These are phyloP conservation scores for Castanea crenata DNA, from an alignment of 306 rosid species.

Conservation along the genomic window DNA sequence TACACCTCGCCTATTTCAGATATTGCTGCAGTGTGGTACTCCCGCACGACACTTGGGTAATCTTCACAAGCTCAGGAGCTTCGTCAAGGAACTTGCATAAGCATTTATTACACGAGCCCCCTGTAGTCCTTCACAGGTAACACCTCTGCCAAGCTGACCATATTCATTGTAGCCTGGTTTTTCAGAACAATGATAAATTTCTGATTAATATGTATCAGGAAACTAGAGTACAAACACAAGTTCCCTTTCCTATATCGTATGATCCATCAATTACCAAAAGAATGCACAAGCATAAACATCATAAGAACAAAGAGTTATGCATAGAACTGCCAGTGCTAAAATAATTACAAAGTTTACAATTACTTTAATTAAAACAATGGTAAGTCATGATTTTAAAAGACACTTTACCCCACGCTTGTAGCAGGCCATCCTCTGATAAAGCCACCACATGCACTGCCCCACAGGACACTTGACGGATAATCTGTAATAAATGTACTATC, in stretches of 20 bases:
- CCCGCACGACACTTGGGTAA: conserved; percentile 95
- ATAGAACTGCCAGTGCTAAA: conserved; percentile 1
- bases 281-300: conserved; percentile 1
- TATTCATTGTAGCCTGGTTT: conserved; percentile 94
- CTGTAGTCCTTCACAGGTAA: conserved; percentile 94
- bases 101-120: conserved; percentile 71
- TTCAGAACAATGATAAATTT: conserved; percentile 45
- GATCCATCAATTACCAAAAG: conserved; percentile 12
- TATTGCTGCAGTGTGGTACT: conserved; percentile 91
- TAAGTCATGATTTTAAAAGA: conserved; percentile 16
- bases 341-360: background rate
- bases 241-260: conserved; percentile 21
- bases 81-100: conserved; percentile 93
- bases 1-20: conserved; percentile 95
- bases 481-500: conserved; percentile 36
- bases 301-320: background rate
- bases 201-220: conserved; percentile 27
- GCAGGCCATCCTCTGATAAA: conserved; percentile 76
- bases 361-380: background rate
- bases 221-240: conserved; percentile 20
- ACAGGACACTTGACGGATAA: conserved; percentile 85
- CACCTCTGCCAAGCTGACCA: conserved; percentile 97
- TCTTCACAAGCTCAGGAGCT: conserved; percentile 88
- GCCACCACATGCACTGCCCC: conserved; percentile 91
- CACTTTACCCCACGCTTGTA: conserved; percentile 92